phyloP scores from a whole-genome alignment of 2,329 filamentous ascomycete genomes.

The Fusarium mangiferae region DNA sequence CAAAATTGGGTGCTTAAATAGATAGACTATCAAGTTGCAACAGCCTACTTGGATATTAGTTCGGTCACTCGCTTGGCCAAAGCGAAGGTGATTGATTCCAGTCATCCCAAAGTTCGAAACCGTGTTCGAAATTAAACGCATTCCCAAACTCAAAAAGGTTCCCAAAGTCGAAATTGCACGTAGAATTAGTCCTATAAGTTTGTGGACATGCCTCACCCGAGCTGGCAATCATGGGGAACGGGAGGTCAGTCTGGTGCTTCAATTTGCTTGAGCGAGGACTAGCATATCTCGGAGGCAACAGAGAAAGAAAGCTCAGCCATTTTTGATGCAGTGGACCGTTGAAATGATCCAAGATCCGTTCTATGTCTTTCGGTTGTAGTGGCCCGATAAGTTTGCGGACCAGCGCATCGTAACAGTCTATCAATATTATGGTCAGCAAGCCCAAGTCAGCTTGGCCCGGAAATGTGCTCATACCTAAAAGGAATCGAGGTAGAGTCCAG shows the following conservation, averaged over 20 bases:
- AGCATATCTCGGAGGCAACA: neutral
- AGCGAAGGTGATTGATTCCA: too few relatives aligned
- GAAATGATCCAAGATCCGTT: neutral
- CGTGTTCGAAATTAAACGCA: neutral
- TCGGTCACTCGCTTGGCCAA: too few relatives aligned
- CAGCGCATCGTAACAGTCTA: neutral
- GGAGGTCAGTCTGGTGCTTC: neutral
- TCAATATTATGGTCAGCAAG: neutral
- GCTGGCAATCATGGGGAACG: neutral
- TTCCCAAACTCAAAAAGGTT: neutral
- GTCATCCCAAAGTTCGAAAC: too few relatives aligned
- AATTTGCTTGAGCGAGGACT: neutral
- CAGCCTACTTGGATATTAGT: too few relatives aligned
- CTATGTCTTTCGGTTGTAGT: neutral
- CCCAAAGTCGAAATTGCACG: neutral
- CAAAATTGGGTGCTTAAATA: too few relatives aligned
- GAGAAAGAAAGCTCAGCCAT: neutral
- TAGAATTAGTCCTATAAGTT: neutral
- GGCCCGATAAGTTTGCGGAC: neutral
- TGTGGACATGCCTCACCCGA: neutral
- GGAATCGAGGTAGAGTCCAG: neutral
- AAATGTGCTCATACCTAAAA: neutral
- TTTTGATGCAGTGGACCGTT: neutral
- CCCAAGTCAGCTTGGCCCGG: neutral
- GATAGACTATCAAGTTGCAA: too few relatives aligned